Evolutionary conservation across 768 basidiomycete species (phyloP), one percentile per base, ranked within the genome.

Genomic region (Hygrophorus pudorinus): DNA sequence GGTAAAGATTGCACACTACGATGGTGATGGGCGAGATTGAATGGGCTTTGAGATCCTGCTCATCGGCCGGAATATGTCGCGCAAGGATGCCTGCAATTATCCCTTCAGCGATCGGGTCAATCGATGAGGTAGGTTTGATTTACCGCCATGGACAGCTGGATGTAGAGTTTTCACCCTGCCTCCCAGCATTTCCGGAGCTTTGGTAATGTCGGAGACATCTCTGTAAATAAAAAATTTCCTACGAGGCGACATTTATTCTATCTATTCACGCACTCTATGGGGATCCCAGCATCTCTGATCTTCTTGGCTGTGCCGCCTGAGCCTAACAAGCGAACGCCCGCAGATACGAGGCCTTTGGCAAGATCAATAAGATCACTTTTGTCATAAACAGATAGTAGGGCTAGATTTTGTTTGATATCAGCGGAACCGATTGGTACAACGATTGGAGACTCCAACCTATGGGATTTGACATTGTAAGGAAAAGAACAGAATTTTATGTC

Each of bases 1-100:
- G 96, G 70, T 99, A 98, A 42, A 99, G 79, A 62, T 99, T 99
- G 79, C 96, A 99, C 49, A 96, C 92, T 46, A 99, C 94, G 68
- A 99, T 85, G 45, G 85, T 81, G 66, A 98, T 97, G 49, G 88
- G 87, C 5, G 86, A 78, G 63, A 99, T 98, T 47, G 70, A 71
- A 57, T 94, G 91, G 5, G 80, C 70, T 21, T 75, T 66, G 41
- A 98, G 76, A 61, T 99, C 96, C 43, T 75, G 70, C 51, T 91
- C 76, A 65, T 99, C 96, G 8, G 90, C 90, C 3, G 85, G 78
- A 51, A 92, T 94, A 41, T 82, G 75, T 14, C 96, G 83, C 4
- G 96, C 92, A 34, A 99, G 80, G 51, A 99, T 99, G 21, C 94
- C 92, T 94, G 45, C 3, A 8, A 13, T 11, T n/a, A 50, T 37